Evolutionary conservation across 768 basidiomycete species (phyloP).

Genomic region (Cubamyces lactineus): DNA sequence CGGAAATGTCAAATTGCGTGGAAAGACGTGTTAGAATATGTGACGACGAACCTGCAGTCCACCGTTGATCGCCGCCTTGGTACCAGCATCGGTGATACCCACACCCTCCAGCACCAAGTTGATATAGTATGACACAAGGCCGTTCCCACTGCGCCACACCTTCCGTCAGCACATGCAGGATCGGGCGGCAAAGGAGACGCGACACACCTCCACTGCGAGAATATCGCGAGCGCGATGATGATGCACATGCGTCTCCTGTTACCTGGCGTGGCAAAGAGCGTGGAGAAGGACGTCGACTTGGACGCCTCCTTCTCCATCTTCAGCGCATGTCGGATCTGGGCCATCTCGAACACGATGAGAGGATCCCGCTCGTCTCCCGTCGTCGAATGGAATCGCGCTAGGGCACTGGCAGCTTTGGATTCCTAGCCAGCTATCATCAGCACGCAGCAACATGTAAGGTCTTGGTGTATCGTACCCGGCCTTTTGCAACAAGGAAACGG

Average conservation of each 20-base stretch:
- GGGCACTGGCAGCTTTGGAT: slow-evolving; percentile 57
- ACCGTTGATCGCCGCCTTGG: slow-evolving; percentile 66
- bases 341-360: slow-evolving; percentile 53
- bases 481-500: slow-evolving; percentile 65
- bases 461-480: slow-evolving; percentile 41
- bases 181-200: too few relatives aligned
- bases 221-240: slow-evolving; percentile 56
- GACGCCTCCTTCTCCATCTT: slow-evolving; percentile 61
- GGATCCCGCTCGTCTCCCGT: slow-evolving; percentile 62
- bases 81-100: slow-evolving; percentile 55
- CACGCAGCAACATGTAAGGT: not conserved
- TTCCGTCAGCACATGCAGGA: not conserved
- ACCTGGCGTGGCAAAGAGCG: slow-evolving; percentile 46
- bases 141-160: slow-evolving; percentile 53
- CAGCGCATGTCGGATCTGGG: slow-evolving; percentile 72
- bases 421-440: slow-evolving; percentile 43
- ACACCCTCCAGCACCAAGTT: slow-evolving; percentile 67
- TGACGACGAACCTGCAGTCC: slow-evolving; percentile 50
- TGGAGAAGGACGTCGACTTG: slow-evolving; percentile 49
- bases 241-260: slow-evolving; percentile 56
- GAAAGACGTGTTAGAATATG: not conserved
- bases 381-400: slow-evolving; percentile 75
- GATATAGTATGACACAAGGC: slow-evolving; percentile 75
- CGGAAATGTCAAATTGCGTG: not conserved
- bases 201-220: slow-evolving; percentile 50